These are phyloP conservation scores for Massarina eburnea DNA, from an alignment of 2,329 filamentous ascomycete species.

Conservation along the genomic window DNA sequence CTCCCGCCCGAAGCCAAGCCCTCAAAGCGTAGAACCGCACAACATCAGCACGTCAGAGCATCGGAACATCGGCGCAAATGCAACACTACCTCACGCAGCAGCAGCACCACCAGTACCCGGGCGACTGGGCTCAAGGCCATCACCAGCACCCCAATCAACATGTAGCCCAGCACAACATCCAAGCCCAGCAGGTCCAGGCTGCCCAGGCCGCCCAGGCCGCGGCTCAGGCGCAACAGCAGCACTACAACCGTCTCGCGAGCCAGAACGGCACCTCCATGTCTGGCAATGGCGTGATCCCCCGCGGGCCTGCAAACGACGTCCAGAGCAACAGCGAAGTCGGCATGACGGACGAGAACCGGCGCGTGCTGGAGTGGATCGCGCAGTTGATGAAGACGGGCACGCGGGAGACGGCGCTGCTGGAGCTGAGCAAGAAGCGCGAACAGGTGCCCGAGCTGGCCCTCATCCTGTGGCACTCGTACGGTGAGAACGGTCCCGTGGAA, in stretches of 20 bases:
- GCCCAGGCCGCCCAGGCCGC: slow-evolving; percentile 57
- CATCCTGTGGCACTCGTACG: slow-evolving; percentile 98
- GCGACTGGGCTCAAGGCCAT: slow-evolving; percentile 52
- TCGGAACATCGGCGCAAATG: slow-evolving; percentile 41
- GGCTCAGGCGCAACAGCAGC: slow-evolving; percentile 54
- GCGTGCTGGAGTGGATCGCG: slow-evolving; percentile 90
- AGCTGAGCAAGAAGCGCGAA: slow-evolving; percentile 97
- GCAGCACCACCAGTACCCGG: slow-evolving; percentile 59
- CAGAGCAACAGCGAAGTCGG: slow-evolving; percentile 43
- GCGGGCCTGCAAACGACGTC: slow-evolving; percentile 42
- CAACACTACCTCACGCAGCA: slow-evolving; percentile 66
- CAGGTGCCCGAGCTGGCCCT: slow-evolving; percentile 95
- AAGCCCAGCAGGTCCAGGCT: slow-evolving; percentile 51
- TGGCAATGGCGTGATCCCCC: slow-evolving; percentile 39
- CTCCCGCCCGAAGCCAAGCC: neutral
- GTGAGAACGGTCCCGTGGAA: slow-evolving; percentile 50
- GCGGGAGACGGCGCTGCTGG: slow-evolving; percentile 85
- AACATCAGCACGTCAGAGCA: slow-evolving; percentile 10
- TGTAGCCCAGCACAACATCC: slow-evolving; percentile 42
- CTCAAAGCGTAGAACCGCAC: slow-evolving; percentile 5
- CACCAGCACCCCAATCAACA: slow-evolving; percentile 45
- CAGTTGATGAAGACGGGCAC: slow-evolving; percentile 86
- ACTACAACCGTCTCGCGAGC: slow-evolving; percentile 73
- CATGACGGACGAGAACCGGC: slow-evolving; percentile 85
- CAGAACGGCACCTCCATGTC: slow-evolving; percentile 58